Percentiles rank a stretch among this genome's conserved stretches.
Evolutionary conservation across 1,284 basidiomycete species (phyloP).

Genomic region (Austroboletus novae-zelandiae): DNA sequence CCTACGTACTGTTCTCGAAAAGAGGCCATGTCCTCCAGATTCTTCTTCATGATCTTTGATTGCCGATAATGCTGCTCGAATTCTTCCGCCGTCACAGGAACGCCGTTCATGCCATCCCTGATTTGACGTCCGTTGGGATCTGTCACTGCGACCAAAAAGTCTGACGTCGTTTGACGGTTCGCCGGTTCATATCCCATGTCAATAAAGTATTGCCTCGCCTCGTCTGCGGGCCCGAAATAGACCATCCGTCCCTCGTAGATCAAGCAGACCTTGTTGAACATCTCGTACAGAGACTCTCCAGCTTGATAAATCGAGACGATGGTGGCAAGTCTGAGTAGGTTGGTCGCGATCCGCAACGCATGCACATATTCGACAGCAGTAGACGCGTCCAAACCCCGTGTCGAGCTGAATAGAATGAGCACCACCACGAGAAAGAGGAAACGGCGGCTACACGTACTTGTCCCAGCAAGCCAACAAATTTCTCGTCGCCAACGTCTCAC

Average conservation of each 20-base stretch:
- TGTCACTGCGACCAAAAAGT: conserved; percentile 65
- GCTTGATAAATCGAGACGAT: conserved; percentile 74
- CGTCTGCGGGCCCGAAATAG: conserved; percentile 62
- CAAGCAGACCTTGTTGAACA: conserved; percentile 71
- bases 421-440: neutral
- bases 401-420: conserved; percentile 42
- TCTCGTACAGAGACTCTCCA: conserved; percentile 48
- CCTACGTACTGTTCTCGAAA: conserved; percentile 39
- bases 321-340: conserved; percentile 51
- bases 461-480: conserved; percentile 54
- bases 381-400: conserved; percentile 70
- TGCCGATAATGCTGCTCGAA: conserved; percentile 45
- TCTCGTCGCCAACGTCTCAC: conserved; percentile 46
- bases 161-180: conserved; percentile 64
- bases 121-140: conserved; percentile 56
- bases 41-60: conserved; percentile 28
- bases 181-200: conserved; percentile 65
- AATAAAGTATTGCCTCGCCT: conserved; percentile 66
- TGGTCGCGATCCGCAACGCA: conserved; percentile 58
- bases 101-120: conserved; percentile 44
- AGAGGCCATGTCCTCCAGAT: conserved; percentile 36
- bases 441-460: conserved; percentile 32
- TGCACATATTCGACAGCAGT: conserved; percentile 68
- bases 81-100: conserved; percentile 62
- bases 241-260: conserved; percentile 72